phyloP scores from a whole-genome alignment of 345 rosid species.

The Eutrema heterophyllum region DNA sequence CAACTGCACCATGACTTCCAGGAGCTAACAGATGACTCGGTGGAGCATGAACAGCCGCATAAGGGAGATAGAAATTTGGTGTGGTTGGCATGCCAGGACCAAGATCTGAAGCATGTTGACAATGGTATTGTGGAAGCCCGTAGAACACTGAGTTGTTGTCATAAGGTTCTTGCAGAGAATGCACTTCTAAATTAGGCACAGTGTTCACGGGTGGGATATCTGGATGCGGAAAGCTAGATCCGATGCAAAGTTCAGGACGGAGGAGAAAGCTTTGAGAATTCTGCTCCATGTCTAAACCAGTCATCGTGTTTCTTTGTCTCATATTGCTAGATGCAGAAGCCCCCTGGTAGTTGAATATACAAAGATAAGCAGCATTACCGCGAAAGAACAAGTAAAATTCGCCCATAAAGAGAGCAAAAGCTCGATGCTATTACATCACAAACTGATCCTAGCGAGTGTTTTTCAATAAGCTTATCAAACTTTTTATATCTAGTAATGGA shows the following conservation, averaged over 20 bases:
- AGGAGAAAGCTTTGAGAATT: conserved; percentile 34
- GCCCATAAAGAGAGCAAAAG: background rate
- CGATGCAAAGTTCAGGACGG: conserved; percentile 44
- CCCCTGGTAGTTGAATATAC: conserved; percentile 25
- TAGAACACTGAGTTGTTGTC: conserved; percentile 42
- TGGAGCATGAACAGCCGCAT: conserved; percentile 35
- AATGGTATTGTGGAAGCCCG: conserved; percentile 45
- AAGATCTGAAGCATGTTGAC: conserved; percentile 42
- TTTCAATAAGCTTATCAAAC: background rate
- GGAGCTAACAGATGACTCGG: conserved; percentile 43
- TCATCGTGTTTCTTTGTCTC: conserved; percentile 53
- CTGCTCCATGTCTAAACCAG: conserved; percentile 55
- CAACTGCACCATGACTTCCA: conserved; percentile 35
- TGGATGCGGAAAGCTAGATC: conserved; percentile 44
- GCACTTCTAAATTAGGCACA: conserved; percentile 36
- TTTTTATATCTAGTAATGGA: background rate
- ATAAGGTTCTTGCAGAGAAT: conserved; percentile 40
- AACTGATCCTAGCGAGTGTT: background rate
- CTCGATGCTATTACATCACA: background rate
- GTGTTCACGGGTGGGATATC: conserved; percentile 39
- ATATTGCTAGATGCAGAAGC: conserved; percentile 33
- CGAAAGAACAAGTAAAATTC: background rate
- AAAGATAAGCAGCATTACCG: conserved; percentile 6
- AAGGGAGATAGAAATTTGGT: conserved; percentile 47
- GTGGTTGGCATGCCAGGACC: conserved; percentile 47